phyloP scores from a whole-genome alignment of 225 moss, liverwort and hornwort genomes.

The Physcomitrellopsis africana region DNA sequence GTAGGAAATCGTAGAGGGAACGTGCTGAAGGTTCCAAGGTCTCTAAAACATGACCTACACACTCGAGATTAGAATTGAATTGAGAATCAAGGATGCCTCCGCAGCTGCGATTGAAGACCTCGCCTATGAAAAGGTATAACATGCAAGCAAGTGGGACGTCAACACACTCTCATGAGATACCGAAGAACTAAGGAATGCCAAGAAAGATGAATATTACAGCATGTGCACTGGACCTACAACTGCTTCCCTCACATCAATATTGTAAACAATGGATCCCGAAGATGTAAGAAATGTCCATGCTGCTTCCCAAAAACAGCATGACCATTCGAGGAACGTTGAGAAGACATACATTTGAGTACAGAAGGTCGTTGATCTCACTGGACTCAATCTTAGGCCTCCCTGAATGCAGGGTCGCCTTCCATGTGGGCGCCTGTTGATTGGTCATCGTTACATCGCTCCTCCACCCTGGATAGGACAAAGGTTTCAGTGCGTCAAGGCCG shows the following conservation, averaged over 20 bases:
- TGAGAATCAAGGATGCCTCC: neutral
- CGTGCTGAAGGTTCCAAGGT: neutral
- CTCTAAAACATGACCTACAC: neutral
- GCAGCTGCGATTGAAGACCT: neutral
- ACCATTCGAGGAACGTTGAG: neutral
- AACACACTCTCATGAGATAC: slow-evolving; percentile 4
- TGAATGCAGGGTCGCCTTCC: slow-evolving; percentile 22
- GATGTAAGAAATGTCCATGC: neutral
- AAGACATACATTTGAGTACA: slow-evolving; percentile 26
- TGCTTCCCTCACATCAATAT: neutral
- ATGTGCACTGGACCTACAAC: neutral
- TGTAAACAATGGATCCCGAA: neutral
- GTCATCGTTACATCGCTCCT: slow-evolving; percentile 34
- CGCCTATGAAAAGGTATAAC: neutral
- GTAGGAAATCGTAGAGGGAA: neutral
- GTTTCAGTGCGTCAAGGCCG: slow-evolving; percentile 22
- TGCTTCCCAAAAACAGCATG: neutral
- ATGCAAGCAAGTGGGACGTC: slow-evolving; percentile 10
- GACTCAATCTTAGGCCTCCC: slow-evolving; percentile 29
- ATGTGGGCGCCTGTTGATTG: slow-evolving; percentile 30
- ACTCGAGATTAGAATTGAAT: neutral
- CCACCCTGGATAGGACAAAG: slow-evolving; percentile 28
- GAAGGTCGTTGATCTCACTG: slow-evolving; percentile 33
- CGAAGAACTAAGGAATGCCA: slow-evolving; percentile 31
- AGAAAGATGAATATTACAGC: slow-evolving; percentile 5